Percentiles rank a stretch among this genome's conserved stretches.
These are phyloP conservation scores for Cyclostephanos tholiformis DNA, from an alignment of 108 stramenopile genomes.

Conservation along the genomic window DNA sequence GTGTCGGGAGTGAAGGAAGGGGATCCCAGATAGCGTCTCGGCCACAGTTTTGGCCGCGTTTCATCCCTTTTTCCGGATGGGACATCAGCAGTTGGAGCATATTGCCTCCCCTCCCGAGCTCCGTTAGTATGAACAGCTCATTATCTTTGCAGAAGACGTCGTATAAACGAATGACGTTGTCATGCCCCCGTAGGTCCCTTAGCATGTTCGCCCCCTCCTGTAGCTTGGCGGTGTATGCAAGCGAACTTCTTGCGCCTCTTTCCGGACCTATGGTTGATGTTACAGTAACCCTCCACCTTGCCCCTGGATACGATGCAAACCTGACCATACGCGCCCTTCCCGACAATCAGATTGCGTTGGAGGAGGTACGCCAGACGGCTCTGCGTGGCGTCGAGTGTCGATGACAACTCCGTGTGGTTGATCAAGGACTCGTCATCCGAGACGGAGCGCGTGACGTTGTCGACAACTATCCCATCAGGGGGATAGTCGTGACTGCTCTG, in stretches of 20 bases:
- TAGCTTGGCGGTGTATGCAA: conserved; percentile 91
- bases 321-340: conserved; percentile 90
- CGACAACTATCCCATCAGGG: conserved; percentile 5
- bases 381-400: conserved; percentile 49
- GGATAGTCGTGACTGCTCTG: conserved; percentile 12
- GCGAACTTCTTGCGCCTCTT: conserved; percentile 89
- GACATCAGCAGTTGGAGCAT: conserved; percentile 89
- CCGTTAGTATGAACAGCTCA: conserved; percentile 76
- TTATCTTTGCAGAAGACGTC: conserved; percentile 61
- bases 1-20: conserved; percentile 89
- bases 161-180: conserved; percentile 56
- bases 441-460: conserved; percentile 31
- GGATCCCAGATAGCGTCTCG: conserved; percentile 92
- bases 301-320: conserved; percentile 92
- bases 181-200: conserved; percentile 78
- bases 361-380: conserved; percentile 87
- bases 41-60: conserved; percentile 91
- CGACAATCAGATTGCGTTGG: conserved; percentile 87
- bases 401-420: conserved; percentile 19
- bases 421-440: background rate
- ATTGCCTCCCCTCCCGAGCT: conserved; percentile 88
- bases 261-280: conserved; percentile 41
- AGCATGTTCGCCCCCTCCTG: conserved; percentile 94
- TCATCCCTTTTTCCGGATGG: conserved; percentile 93
- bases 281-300: conserved; percentile 56